Base-by-base conservation (phyloP, 306 rosid species). In the Ormosia emarginata region DNA sequence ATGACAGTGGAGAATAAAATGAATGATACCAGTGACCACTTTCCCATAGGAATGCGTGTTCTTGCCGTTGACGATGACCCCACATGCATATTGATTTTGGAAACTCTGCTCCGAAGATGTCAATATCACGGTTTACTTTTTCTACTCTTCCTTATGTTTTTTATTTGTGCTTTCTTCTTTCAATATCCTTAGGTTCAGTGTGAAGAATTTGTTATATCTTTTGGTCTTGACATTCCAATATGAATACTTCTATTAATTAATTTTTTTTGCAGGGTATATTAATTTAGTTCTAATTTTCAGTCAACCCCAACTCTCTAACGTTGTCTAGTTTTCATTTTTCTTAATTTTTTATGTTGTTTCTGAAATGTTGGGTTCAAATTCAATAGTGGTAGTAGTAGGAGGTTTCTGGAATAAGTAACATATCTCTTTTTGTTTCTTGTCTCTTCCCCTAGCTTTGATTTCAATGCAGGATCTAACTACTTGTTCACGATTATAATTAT, bases 41-140 rank as follows among this genome's bases (percentile, higher is more conserved):
- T 96, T 75, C 99, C 99, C 11, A 57, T 86, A 39, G 99, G 99
- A 83, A 90, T 96, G 99, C 97, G 99, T 75, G 97, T 96, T 30
- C 98, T 96, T 29, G 98, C 98, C 7, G 99, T 96, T 17, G 99
- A 96, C 15, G 99, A 96, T 57, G 97, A 96, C 68, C 93, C 93
- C 68, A 93, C 94, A 33, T 93, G 98, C 66, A 97, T 93, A 72
- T 29, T 82, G 67, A 76, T 96, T 70, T 74, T 96, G 84, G 97
- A 93, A 86, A 89, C 83, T 77, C 84, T 93, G 18, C 99, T 96
- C 50, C 90, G 92, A 66, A 90, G 90, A 79, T 96, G 99, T 87
- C 91, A 91, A 64, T 96, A 96, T 86, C 98, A 93, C 66, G 99
- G 99, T 96, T 49, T 59, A 82, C 47, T 29, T 79, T 78, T 71